A percentile compares a stretch with the other conserved stretches of the same genome.
Evolutionary conservation across 495 filamentous ascomycete species (phyloP).

Genomic region (Hyaloscypha variabilis): DNA sequence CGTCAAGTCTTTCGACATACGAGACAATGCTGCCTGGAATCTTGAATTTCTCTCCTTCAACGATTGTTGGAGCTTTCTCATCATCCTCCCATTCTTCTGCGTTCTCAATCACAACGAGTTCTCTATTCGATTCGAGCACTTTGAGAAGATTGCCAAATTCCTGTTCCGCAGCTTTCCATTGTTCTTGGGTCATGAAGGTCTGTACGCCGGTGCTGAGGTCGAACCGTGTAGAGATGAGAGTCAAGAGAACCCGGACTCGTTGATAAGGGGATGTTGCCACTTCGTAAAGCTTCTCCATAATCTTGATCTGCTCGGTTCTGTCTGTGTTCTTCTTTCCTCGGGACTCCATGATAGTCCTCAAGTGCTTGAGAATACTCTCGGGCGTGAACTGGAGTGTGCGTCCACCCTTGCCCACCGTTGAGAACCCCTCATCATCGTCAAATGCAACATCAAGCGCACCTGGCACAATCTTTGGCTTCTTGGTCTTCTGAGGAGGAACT

Average conservation of each 20-base stretch:
- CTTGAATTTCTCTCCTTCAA: slow-evolving; percentile 70
- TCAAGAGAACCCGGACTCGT: slow-evolving; percentile 88
- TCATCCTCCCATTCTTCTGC: slow-evolving; percentile 99
- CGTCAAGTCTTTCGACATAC: slow-evolving; percentile 92
- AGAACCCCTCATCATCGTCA: slow-evolving; percentile 82
- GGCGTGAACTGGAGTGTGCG: slow-evolving; percentile 87
- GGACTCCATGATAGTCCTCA: slow-evolving; percentile 89
- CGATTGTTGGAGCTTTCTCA: slow-evolving; percentile 80
- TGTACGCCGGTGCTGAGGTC: slow-evolving; percentile 83
- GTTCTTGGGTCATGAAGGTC: slow-evolving; percentile 89
- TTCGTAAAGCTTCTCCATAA: slow-evolving; percentile 95
- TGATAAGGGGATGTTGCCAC: slow-evolving; percentile 91
- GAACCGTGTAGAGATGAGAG: slow-evolving; percentile 91
- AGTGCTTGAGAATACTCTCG: slow-evolving; percentile 97
- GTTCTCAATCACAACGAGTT: slow-evolving; percentile 82
- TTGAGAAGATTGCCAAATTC: slow-evolving; percentile 78
- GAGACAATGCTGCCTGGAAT: slow-evolving; percentile 94
- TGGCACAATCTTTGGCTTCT: slow-evolving; percentile 46
- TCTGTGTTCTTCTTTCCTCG: slow-evolving; percentile 99
- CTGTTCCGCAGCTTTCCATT: slow-evolving; percentile 93
- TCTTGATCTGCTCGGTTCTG: slow-evolving; percentile 86
- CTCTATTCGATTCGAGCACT: slow-evolving; percentile 74
- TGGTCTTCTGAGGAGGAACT: slow-evolving; percentile 44
- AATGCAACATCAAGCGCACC: slow-evolving; percentile 43
- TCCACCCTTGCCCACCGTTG: slow-evolving; percentile 83